A percentile compares a stretch with the other conserved stretches of the same genome.
Evolutionary conservation across 169 alveolate species (phyloP).

Genomic region (Plasmodium fragile): DNA sequence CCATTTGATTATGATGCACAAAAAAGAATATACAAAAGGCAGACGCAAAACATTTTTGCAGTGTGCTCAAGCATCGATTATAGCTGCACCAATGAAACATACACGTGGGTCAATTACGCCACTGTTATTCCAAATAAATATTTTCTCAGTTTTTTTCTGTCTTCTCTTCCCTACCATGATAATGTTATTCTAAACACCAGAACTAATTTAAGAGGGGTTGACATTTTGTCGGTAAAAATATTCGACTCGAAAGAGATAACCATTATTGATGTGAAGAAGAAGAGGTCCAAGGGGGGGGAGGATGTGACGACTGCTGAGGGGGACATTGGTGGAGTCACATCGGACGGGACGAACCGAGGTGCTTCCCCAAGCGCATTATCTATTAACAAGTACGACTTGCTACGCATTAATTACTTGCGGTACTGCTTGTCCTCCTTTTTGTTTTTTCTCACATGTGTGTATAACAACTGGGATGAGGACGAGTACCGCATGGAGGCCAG

Average conservation of each 20-base stretch:
- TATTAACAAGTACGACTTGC: conserved; percentile 16
- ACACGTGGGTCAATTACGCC: conserved; percentile 53
- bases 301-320: neutral
- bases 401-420: conserved; percentile 26
- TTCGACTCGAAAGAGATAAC: conserved; percentile 52
- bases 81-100: conserved; percentile 24
- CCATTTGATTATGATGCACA: conserved; percentile 30
- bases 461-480: conserved; percentile 16
- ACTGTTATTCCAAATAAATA: conserved; percentile 29
- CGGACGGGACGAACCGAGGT: neutral
- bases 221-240: conserved; percentile 21
- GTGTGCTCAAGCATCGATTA: conserved; percentile 64
- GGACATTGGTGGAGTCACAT: neutral
- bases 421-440: neutral
- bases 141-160: conserved; percentile 18
- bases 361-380: neutral
- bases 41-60: conserved; percentile 21
- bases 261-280: conserved; percentile 1
- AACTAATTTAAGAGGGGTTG: conserved; percentile 18
- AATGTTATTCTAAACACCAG: conserved; percentile 34
- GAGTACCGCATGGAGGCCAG: neutral
- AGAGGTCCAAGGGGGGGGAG: neutral
- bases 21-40: conserved; percentile 17
- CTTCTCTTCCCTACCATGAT: conserved; percentile 43
- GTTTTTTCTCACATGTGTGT: conserved; percentile 1